Base-by-base conservation (phyloP, 129 eudicot species). In the Tanacetum coccineum region DNA sequence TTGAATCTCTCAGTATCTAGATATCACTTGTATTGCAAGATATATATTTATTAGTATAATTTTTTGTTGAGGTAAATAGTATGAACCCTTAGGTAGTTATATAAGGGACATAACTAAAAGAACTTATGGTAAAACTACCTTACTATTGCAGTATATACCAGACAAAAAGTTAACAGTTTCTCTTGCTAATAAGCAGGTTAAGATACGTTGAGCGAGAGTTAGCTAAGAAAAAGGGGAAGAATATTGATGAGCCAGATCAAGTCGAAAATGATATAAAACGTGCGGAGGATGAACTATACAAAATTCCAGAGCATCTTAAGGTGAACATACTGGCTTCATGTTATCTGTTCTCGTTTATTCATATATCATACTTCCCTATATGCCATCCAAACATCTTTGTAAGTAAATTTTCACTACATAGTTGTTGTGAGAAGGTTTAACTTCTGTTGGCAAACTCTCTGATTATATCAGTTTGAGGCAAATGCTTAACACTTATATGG, bases 141-240 rank as follows among this genome's bases (percentile, higher is more conserved):
- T 25, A 48, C 48, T 45, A 46, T n/a, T 48, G 18, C 28, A 45
- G 57, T 70, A 62, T 50, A 4, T 56, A 55, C 14, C 18, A 6
- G 25, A 30, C 9, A 19, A 30, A 40, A 65, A 8, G 15, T 19
- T 57, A 9, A 19, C 8, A 44, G 42, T n/a, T 18, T 2, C 3
- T 54, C 47, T 74, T 66, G 69, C 58, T 65, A 25, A 60, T 66
- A 76, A 9, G 59, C 82, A 94, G 99, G 99, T 54, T 94, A 79
- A 87, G 79, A 70, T 94, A 89, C 70, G 81, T 94, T 66, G 99
- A 94, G 69, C 95, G 87, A 84, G 99, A 94, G 65, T 71, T 94
- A 85, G 99, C 99, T 47, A 94, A 89, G 90, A 89, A 78, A 76
- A 82, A 85, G 72, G 99, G 99, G 59, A 89, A 81, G 83, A 83